A percentile compares a stretch with the other conserved stretches of the same genome.
These are phyloP conservation scores for Boletus pseudopeckii DNA, from an alignment of 768 basidiomycete species.

Conservation along the genomic window DNA sequence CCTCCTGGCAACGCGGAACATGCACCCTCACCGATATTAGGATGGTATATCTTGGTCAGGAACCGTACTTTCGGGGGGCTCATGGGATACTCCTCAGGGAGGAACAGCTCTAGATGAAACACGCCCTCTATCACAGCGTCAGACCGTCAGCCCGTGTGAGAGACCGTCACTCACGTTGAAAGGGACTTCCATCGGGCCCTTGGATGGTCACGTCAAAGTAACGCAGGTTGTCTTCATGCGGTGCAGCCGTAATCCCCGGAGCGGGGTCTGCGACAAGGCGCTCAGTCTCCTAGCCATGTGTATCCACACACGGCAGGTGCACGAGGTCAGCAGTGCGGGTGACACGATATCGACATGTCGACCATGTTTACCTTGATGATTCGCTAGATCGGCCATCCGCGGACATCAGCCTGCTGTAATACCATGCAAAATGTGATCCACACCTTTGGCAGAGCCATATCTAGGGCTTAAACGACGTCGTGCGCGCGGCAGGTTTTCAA, in stretches of 20 bases:
- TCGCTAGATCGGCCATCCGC: slow-evolving; percentile 33
- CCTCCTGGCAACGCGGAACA: too few species aligned
- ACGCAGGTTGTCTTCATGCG: slow-evolving; percentile 95
- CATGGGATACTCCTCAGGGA: slow-evolving; percentile 99
- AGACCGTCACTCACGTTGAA: slow-evolving; percentile 57
- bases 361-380: slow-evolving; percentile 46
- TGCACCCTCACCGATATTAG: slow-evolving; percentile 87
- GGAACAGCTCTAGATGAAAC: slow-evolving; percentile 95
- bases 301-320: slow-evolving; percentile 11
- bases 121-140: slow-evolving; percentile 63
- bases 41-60: slow-evolving; percentile 97
- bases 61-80: slow-evolving; percentile 97
- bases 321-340: slow-evolving; percentile 19
- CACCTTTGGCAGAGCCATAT: slow-evolving; percentile 39
- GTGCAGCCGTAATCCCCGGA: slow-evolving; percentile 91
- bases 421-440: not conserved
- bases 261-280: slow-evolving; percentile 94
- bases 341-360: slow-evolving; percentile 15
- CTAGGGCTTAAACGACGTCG: slow-evolving; percentile 13
- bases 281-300: slow-evolving; percentile 80
- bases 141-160: not conserved
- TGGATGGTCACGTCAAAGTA: slow-evolving; percentile 99
- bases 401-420: slow-evolving; percentile 1
- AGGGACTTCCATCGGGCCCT: slow-evolving; percentile 93
- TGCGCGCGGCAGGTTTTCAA: slow-evolving; percentile 12